Evolutionary conservation across 2,329 filamentous ascomycete genomes (phyloP).

Genomic region (Dothideomycetes sp.): DNA sequence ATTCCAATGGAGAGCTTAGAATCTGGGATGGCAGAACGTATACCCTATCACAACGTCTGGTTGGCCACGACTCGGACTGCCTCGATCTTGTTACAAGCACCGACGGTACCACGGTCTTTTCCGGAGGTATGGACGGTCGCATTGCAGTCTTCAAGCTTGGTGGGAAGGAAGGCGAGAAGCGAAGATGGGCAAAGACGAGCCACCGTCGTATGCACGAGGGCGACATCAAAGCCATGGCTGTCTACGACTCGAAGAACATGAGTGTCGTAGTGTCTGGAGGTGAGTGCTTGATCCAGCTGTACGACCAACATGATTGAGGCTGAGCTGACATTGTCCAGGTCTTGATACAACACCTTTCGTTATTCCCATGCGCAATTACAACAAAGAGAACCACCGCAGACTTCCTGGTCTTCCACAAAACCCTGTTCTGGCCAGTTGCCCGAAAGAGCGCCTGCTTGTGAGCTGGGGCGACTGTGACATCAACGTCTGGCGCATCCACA

Average conservation of each 20-base stretch:
- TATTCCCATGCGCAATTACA: constrained; percentile 67
- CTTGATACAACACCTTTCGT: constrained; percentile 79
- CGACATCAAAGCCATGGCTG: constrained; percentile 89
- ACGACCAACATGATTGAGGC: background rate
- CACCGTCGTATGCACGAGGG: constrained; percentile 83
- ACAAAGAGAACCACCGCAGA: constrained; percentile 69
- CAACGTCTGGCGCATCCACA: constrained; percentile 63
- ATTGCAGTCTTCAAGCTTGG: constrained; percentile 73
- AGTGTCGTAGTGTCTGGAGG: constrained; percentile 89
- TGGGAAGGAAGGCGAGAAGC: constrained; percentile 36
- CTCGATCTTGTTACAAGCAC: constrained; percentile 74
- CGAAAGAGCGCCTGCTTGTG: constrained; percentile 64
- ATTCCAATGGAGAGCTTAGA: constrained; percentile 86
- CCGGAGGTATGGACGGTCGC: constrained; percentile 82
- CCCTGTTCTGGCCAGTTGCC: constrained; percentile 62
- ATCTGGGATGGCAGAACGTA: constrained; percentile 94
- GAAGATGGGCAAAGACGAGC: constrained; percentile 74
- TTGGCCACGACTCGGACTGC: constrained; percentile 81
- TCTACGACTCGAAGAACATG: constrained; percentile 73
- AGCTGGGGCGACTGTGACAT: constrained; percentile 91
- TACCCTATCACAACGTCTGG: constrained; percentile 74
- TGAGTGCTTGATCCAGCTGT: constrained; percentile 33
- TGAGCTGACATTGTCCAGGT: constrained; percentile 41
- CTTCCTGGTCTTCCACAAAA: constrained; percentile 78
- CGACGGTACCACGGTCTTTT: constrained; percentile 75